Evolutionary conservation across 805 yeast species (phyloP).

Genomic region (Yarrowia sp.): DNA sequence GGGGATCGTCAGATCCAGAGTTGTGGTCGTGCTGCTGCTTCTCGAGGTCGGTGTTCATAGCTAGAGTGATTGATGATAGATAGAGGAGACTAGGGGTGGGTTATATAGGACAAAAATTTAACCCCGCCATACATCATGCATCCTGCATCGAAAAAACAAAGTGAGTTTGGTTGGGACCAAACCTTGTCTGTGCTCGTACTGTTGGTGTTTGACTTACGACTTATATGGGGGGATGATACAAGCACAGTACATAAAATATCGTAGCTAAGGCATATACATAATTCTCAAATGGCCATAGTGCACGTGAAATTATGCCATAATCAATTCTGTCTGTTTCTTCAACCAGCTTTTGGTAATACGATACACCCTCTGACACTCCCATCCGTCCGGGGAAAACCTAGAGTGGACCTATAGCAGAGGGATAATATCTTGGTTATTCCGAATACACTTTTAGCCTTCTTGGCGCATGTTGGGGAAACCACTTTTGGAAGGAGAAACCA

Average conservation of each 20-base stretch:
- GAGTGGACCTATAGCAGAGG: not conserved
- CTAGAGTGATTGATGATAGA: too few relatives aligned
- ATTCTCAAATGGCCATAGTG: too few relatives aligned
- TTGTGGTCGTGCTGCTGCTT: conserved; percentile 24
- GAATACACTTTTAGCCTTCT: not conserved
- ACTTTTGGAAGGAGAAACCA: conserved; percentile 3
- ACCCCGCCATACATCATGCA: conserved; percentile 23
- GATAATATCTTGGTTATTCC: conserved; percentile 1
- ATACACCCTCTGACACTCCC: too few relatives aligned
- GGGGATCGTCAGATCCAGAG: conserved; percentile 20
- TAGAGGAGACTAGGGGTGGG: too few relatives aligned
- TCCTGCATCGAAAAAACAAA: not conserved
- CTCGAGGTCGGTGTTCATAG: conserved; percentile 26
- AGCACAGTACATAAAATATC: too few relatives aligned
- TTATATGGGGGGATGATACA: too few relatives aligned
- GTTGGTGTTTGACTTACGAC: conserved; percentile 3
- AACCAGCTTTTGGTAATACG: too few relatives aligned
- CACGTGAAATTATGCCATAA: too few relatives aligned
- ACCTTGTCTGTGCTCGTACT: not conserved
- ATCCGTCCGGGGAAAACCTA: conserved; percentile 24
- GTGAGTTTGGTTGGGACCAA: not conserved
- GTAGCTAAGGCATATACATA: too few relatives aligned
- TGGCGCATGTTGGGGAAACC: conserved; percentile 23
- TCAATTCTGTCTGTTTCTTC: too few relatives aligned
- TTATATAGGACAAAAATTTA: too few relatives aligned